Conservation (phyloP, 306 rosid species). For the Prunus fruticosa region DNA sequence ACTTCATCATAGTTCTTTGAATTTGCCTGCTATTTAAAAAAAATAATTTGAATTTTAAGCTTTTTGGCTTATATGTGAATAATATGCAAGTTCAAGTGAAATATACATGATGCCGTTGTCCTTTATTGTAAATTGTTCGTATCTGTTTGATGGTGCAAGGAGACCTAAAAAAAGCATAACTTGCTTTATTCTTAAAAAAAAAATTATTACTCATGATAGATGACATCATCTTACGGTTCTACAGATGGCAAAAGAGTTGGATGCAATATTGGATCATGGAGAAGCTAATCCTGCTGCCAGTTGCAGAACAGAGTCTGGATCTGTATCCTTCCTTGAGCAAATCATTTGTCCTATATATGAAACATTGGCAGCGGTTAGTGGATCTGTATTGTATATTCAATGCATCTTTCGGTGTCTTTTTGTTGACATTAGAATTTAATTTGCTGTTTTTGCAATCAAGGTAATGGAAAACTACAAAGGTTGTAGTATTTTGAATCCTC, state of each 20-base stretch:
- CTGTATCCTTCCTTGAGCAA: constrained; percentile 69
- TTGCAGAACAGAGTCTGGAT: constrained; percentile 47
- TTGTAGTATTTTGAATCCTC: neutral
- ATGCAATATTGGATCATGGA: constrained; percentile 82
- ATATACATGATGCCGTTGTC: neutral
- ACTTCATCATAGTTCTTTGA: neutral
- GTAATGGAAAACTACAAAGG: neutral
- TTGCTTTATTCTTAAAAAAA: neutral
- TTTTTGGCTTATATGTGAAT: neutral
- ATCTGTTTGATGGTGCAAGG: neutral
- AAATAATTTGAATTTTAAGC: neutral
- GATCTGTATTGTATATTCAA: constrained; percentile 13
- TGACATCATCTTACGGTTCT: constrained; percentile 14
- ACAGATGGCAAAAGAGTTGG: constrained; percentile 95
- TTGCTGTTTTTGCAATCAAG: neutral
- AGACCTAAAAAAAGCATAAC: neutral
- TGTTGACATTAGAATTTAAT: neutral
- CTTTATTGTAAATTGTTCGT: neutral
- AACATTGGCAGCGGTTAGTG: constrained; percentile 48
- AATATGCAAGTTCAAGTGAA: neutral
- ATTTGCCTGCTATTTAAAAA: neutral
- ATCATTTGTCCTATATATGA: constrained; percentile 67
- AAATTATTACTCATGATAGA: neutral
- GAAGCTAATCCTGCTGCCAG: constrained; percentile 60
- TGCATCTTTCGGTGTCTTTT: neutral